A percentile compares a stretch with the other conserved stretches of the same genome.
Conservation (phyloP, 345 rosid genomes). For the Isatis tinctoria region DNA sequence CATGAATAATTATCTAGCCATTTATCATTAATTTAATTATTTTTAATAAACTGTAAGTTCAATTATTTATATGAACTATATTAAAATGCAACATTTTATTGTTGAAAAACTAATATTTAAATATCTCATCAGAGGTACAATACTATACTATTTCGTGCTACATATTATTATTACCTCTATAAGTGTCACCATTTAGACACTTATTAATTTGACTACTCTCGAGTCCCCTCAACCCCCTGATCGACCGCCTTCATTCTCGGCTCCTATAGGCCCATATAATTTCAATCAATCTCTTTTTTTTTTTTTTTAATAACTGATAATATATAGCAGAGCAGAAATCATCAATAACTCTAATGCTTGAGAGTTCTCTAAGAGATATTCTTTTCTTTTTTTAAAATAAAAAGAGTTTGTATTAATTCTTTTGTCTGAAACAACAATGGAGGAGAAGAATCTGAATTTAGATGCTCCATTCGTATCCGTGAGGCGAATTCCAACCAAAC, state of each 20-base stretch:
- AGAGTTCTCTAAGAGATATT: not conserved
- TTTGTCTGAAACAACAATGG: constrained; percentile 42
- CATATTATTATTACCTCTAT: no score
- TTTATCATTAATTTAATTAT: no score
- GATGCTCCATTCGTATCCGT: constrained; percentile 71
- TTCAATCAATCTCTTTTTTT: not conserved
- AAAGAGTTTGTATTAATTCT: not conserved
- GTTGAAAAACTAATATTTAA: no score
- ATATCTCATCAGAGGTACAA: no score
- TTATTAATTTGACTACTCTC: no score
- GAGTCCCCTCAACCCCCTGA: not conserved
- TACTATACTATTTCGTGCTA: no score
- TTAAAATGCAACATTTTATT: no score
- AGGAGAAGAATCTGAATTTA: constrained; percentile 59
- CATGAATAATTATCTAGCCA: no score
- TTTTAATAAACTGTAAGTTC: no score
- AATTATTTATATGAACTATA: no score
- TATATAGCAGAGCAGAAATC: not conserved
- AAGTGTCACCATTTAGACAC: no score
- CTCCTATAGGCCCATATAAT: not conserved
- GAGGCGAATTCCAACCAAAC: constrained; percentile 40
- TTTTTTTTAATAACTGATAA: not conserved
- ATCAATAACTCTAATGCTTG: not conserved
- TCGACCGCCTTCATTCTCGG: not conserved
- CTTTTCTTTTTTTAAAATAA: no score